Evolutionary conservation across 2,329 filamentous ascomycete genomes (phyloP).

Genomic region (Corynespora cassiicola): DNA sequence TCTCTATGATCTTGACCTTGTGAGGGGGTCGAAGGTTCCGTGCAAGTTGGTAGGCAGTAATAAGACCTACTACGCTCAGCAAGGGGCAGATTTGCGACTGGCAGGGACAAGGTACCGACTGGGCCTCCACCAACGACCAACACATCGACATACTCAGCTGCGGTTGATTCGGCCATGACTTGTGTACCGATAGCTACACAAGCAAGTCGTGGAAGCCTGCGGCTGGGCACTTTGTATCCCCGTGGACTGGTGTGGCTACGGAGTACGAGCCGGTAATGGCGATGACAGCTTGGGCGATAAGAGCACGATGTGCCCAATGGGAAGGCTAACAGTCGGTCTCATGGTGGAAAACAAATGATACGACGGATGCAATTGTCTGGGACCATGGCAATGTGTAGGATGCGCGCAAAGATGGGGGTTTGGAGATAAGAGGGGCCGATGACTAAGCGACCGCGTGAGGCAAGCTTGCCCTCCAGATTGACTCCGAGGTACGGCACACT

Average conservation of each 20-base stretch:
- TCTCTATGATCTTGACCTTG: conserved; percentile 57
- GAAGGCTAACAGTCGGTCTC: no score
- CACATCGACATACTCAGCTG: conserved; percentile 25
- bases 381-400: not conserved
- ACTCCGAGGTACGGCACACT: no score
- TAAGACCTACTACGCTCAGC: conserved; percentile 32
- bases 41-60: conserved; percentile 56
- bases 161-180: conserved; percentile 12
- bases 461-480: no score
- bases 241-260: not conserved
- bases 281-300: not conserved
- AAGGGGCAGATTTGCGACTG: not conserved
- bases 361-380: not conserved
- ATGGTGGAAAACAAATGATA: no score
- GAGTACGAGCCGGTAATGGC: not conserved
- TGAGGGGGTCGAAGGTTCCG: conserved; percentile 49
- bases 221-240: conserved; percentile 8
- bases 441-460: no score
- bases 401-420: conserved; percentile 1
- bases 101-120: conserved; percentile 42
- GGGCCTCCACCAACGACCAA: conserved; percentile 49
- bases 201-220: not conserved
- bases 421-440: not conserved
- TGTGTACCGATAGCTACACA: not conserved
- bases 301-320: not conserved